phyloP scores from a whole-genome alignment of 2,329 filamentous ascomycete genomes.

The Samsoniella hepiali region DNA sequence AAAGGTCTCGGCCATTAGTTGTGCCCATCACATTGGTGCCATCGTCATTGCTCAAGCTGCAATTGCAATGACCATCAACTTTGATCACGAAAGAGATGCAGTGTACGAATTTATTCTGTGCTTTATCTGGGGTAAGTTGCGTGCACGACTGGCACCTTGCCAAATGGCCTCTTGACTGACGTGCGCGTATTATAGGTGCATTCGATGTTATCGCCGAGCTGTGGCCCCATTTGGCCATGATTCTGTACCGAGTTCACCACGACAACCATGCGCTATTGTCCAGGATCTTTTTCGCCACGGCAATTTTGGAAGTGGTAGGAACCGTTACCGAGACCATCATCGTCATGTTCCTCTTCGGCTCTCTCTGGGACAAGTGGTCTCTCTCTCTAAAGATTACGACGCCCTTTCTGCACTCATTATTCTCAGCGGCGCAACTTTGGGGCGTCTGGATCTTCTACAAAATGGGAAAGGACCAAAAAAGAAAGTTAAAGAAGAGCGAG shows the following conservation, averaged over 20 bases:
- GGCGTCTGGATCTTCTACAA: slow-evolving; percentile 20
- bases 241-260: slow-evolving; percentile 13
- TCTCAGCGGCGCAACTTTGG: slow-evolving; percentile 19
- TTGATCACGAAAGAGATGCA: slow-evolving; percentile 15
- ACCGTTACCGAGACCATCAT: slow-evolving; percentile 15
- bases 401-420: slow-evolving; percentile 15
- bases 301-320: slow-evolving; percentile 11
- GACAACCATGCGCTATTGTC: slow-evolving; percentile 12
- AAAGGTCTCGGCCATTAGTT: slow-evolving; percentile 19
- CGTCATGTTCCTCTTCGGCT: slow-evolving; percentile 19
- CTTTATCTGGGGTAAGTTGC: slow-evolving; percentile 19
- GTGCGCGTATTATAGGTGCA: not conserved
- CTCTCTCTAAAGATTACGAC: slow-evolving; percentile 14
- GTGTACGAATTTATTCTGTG: slow-evolving; percentile 19
- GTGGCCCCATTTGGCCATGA: slow-evolving; percentile 20
- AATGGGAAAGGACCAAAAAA: slow-evolving; percentile 11
- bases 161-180: not conserved
- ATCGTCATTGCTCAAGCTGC: slow-evolving; percentile 18
- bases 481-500: slow-evolving; percentile 7
- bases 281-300: slow-evolving; percentile 17
- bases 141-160: not conserved
- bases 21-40: slow-evolving; percentile 19
- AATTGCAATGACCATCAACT: slow-evolving; percentile 19
- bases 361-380: slow-evolving; percentile 19
- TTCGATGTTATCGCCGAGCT: slow-evolving; percentile 19